phyloP scores from a whole-genome alignment of 169 alveolate genomes.

The Plasmodium coatneyi region DNA sequence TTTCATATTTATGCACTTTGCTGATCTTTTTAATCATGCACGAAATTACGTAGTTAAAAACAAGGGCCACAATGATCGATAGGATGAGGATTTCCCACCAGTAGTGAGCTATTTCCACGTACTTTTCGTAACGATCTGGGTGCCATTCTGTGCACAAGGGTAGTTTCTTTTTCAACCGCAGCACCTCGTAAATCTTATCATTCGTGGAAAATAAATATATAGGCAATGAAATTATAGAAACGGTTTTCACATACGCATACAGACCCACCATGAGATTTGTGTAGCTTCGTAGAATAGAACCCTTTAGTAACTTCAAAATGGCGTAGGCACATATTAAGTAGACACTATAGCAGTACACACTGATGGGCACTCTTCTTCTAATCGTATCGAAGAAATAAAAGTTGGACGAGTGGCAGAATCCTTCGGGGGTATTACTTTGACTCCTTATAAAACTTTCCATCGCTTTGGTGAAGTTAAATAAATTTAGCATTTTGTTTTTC shows the following conservation, averaged over 20 bases:
- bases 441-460: conserved; percentile 63
- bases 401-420: conserved; percentile 51
- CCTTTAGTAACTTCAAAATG: conserved; percentile 55
- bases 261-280: conserved; percentile 48
- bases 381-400: conserved; percentile 72
- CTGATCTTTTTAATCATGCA: conserved; percentile 15
- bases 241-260: conserved; percentile 26
- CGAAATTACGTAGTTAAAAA: conserved; percentile 59
- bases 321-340: conserved; percentile 61
- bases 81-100: conserved; percentile 49
- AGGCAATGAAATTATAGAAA: conserved; percentile 55
- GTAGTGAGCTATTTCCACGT: conserved; percentile 25
- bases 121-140: conserved; percentile 38
- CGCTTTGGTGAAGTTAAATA: conserved; percentile 47
- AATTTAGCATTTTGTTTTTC: conserved; percentile 32
- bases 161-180: conserved; percentile 9
- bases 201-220: conserved; percentile 69
- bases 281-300: conserved; percentile 28
- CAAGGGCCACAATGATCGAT: conserved; percentile 24
- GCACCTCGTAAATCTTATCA: conserved; percentile 35
- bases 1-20: conserved; percentile 19
- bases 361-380: conserved; percentile 42
- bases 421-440: conserved; percentile 74
- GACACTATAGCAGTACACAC: conserved; percentile 53
- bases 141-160: conserved; percentile 72